Evolutionary conservation across 257 asterid genomes (phyloP).

Genomic region (Dorcoceras hygrometricum): DNA sequence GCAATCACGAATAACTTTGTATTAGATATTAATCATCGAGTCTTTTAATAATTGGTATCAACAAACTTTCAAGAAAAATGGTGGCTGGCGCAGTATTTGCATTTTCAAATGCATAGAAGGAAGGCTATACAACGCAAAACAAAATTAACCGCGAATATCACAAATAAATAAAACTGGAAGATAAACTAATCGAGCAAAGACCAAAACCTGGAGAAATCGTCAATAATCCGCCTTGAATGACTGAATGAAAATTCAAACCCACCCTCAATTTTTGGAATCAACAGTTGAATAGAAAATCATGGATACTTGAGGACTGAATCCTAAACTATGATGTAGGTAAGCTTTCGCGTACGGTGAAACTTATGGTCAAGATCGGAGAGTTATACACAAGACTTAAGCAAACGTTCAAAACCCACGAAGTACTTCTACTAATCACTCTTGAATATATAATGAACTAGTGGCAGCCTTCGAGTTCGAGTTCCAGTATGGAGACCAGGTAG

Average conservation of each 20-base stretch:
- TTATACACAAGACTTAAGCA: background rate
- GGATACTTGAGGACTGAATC: constrained; percentile 15
- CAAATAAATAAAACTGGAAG: background rate
- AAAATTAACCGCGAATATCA: constrained; percentile 5
- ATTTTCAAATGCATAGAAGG: background rate
- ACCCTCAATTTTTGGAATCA: constrained; percentile 4
- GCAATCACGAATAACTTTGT: background rate
- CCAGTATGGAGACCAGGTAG: background rate
- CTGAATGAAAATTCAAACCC: background rate
- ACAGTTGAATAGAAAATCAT: constrained; percentile 19
- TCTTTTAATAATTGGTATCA: background rate
- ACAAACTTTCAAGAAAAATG: constrained; percentile 3
- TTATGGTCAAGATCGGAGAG: constrained; percentile 1
- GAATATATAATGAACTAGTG: background rate
- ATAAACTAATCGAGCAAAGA: constrained; percentile 5
- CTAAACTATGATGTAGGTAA: constrained; percentile 21
- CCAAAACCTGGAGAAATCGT: constrained; percentile 1
- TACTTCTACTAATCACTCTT: too few relatives aligned
- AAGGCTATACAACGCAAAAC: constrained; percentile 13
- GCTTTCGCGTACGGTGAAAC: background rate
- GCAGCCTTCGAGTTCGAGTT: constrained; percentile 1
- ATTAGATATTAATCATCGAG: background rate
- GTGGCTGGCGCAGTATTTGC: background rate
- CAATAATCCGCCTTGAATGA: constrained; percentile 13
- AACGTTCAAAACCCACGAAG: too few relatives aligned